A percentile compares a stretch with the other conserved stretches of the same genome.
Evolutionary conservation across 208 protist species (phyloP).

Genomic region (Phytomonas sp.): DNA sequence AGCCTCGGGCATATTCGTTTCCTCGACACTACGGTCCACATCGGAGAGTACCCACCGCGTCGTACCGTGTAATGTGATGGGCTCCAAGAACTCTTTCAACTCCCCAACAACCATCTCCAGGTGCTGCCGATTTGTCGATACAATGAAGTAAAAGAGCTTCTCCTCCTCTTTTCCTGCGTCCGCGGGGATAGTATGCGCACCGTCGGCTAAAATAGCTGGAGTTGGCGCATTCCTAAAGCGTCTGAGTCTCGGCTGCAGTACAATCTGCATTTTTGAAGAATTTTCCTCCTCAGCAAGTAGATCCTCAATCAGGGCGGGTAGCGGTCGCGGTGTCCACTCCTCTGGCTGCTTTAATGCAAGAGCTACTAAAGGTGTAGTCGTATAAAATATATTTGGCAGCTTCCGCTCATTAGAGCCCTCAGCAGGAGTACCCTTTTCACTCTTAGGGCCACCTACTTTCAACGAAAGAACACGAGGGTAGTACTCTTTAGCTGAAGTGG

Average conservation of each 20-base stretch:
- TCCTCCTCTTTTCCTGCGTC: conserved; percentile 14
- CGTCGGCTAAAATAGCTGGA: neutral
- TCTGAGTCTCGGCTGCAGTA: conserved; percentile 69
- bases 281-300: conserved; percentile 64
- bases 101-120: conserved; percentile 55
- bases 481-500: too few species aligned
- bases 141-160: conserved; percentile 68
- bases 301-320: conserved; percentile 38
- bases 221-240: conserved; percentile 23
- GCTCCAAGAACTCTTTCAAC: conserved; percentile 56
- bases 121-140: conserved; percentile 57
- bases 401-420: too few species aligned
- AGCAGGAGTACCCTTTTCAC: too few species aligned
- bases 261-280: conserved; percentile 61
- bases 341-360: conserved; percentile 7
- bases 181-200: neutral
- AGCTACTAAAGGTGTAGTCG: neutral
- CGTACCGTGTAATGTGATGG: conserved; percentile 50
- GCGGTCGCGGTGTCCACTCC: conserved; percentile 17
- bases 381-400: too few species aligned
- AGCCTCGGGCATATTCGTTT: conserved; percentile 11
- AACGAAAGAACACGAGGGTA: too few species aligned
- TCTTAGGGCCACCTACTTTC: too few species aligned
- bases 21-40: conserved; percentile 32
- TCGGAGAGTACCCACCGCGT: conserved; percentile 78